These are phyloP conservation scores for Emmonsiellopsis sp. DNA, from an alignment of 2,329 filamentous ascomycete species.

Conservation along the genomic window DNA sequence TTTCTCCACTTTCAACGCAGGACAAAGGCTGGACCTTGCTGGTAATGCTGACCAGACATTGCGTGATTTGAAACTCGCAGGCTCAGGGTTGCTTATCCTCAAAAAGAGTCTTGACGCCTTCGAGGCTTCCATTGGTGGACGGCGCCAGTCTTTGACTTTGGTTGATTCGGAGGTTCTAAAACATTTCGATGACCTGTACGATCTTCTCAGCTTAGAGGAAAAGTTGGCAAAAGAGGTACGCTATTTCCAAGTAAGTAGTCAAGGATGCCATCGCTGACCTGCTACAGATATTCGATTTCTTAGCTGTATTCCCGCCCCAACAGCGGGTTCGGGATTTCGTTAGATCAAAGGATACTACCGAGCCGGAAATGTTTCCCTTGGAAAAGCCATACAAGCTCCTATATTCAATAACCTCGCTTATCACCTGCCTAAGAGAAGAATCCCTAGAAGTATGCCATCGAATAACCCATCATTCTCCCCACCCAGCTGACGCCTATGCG, in stretches of 20 bases:
- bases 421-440: conserved; percentile 49
- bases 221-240: conserved; percentile 57
- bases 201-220: conserved; percentile 66
- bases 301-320: conserved; percentile 61
- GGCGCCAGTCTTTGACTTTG: conserved; percentile 45
- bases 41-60: conserved; percentile 54
- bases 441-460: conserved; percentile 23
- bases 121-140: conserved; percentile 20
- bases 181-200: conserved; percentile 78
- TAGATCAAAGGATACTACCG: conserved; percentile 43
- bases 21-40: conserved; percentile 54
- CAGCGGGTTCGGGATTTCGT: conserved; percentile 53
- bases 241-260: not conserved
- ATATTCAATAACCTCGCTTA: conserved; percentile 62
- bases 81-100: conserved; percentile 57
- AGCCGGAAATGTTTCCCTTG: conserved; percentile 57
- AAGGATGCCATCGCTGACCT: conserved; percentile 6
- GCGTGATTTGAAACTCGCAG: conserved; percentile 54
- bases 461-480: not conserved
- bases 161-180: conserved; percentile 72
- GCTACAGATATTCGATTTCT: conserved; percentile 58
- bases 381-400: conserved; percentile 63
- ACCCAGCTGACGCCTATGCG: conserved; percentile 13
- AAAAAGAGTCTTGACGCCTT: conserved; percentile 46
- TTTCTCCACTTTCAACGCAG: conserved; percentile 63